Base-by-base conservation (phyloP, 148 eudicot genomes). In the Rhododendron molle region DNA sequence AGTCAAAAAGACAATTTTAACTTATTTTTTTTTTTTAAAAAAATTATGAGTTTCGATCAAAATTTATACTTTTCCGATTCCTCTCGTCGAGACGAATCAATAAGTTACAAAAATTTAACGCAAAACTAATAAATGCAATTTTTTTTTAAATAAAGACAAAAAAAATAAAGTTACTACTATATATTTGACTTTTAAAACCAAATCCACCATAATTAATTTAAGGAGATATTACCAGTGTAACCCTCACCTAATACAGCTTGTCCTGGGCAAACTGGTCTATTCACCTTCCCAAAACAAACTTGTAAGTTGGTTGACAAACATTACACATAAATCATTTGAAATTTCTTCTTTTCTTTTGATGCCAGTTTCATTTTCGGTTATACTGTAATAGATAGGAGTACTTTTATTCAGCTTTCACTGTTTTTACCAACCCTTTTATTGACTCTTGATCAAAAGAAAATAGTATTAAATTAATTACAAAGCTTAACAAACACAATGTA, bases 201-300 rank as follows among this genome's bases (percentile, higher is more conserved):
- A 40, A 40, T 40, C 43, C 43, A 52, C 79, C 43, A 5, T 40
- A 40, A 40, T 40, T 40, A 40, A 40, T 40, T 34, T 20, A 30
- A 40, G 21, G 7, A 40, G 5, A 23, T 21, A 4, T 15, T 26
- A 78, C 86, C 83, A 40, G 44, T 81, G n/a, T 81, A 36, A 12
- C 81, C 84, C 81, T 76, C 81, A 86, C 88, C 90, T 86, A 86
- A 71, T 50, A 46, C 85, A 5, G 15, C 32, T 49, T 83, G 1
- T 52, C 30, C 1, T 20, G 16, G 49, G 26, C 52, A 32, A 84
- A 7, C 36, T 74, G 71, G 62, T 49, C 46, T 79, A 26, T 49
- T 77, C 80, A 34, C 23, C 2, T 56, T 46, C 62, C 69, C 43
- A 83, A 62, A 81, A 26, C 69, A 62, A 8, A 23, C 69, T 23